Evolutionary conservation across 148 eudicot species (phyloP), one percentile per base, ranked within the genome.

Genomic region (Limonium bicolor): DNA sequence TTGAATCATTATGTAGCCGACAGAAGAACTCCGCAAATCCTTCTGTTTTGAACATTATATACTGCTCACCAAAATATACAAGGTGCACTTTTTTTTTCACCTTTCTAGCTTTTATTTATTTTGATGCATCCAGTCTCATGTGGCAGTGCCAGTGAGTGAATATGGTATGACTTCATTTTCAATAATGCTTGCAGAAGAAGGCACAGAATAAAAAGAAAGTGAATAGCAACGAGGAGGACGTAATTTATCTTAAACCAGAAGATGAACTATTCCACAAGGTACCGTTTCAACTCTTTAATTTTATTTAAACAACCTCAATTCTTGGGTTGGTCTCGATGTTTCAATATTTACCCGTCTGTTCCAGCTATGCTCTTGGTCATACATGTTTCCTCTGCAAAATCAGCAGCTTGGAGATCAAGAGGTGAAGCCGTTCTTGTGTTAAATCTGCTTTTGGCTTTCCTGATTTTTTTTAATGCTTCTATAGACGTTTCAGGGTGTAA

Each of bases 281-380:
- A 57, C 43, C n/a, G 30, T 15, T 27, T 27, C 2, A 45, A 6
- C 10, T 25, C 4, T 6, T 6, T 27, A 20, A 14, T 16, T 29
- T 21, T n/a, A n/a, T 3, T 21, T 10, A n/a, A n/a, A n/a, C n/a
- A n/a, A n/a, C n/a, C 24, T 26, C 8, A 53, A 18, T 7, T 6
- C 13, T 24, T 17, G 23, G 27, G 36, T 25, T 36, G 28, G 3
- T 14, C 0, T 17, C 35, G 16, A 27, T 34, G 27, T 41, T 17
- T 27, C 44, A 31, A 43, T 44, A 39, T 21, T 39, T 63, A 33
- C 28, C n/a, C 50, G 45, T 61, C 52, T 10, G 35, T 65, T 68
- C 49, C 84, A 88, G 97, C 79, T 88, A 36, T 74, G 78, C 55
- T 63, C 56, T 9, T 88, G 96, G 94, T 83, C 92, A 24, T 77